These are phyloP conservation scores for Nidularia pulvinata DNA, from an alignment of 768 basidiomycete genomes.

Conservation along the genomic window DNA sequence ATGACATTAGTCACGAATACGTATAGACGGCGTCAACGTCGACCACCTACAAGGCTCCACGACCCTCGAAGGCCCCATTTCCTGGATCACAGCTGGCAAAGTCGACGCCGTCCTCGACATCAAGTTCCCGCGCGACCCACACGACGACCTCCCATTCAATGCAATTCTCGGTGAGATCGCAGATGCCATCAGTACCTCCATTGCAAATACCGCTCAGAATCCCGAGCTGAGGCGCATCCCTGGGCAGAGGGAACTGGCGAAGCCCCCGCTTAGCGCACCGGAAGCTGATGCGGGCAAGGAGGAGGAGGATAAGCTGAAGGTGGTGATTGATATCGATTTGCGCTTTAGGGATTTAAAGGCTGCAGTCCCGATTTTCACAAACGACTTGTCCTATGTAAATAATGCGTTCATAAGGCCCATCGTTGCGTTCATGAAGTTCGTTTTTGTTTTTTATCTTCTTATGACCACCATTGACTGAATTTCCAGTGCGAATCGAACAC, in stretches of 20 bases:
- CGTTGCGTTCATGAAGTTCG: conserved; percentile 96
- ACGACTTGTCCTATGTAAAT: conserved; percentile 88
- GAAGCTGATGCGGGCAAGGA: conserved; percentile 29
- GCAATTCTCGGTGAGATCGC: conserved; percentile 89
- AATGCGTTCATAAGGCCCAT: conserved; percentile 93
- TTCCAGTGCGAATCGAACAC: conserved; percentile 84
- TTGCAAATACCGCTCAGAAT: conserved; percentile 31
- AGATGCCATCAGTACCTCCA: conserved; percentile 77
- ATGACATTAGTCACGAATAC: conserved; percentile 75
- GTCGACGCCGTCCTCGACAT: conserved; percentile 97
- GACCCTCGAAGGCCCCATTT: conserved; percentile 85
- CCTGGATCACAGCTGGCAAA: conserved; percentile 98
- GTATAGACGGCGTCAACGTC: conserved; percentile 95
- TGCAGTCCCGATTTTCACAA: conserved; percentile 88
- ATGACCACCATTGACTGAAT: conserved; percentile 4
- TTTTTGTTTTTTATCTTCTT: conserved; percentile 1
- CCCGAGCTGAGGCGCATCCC: conserved; percentile 62
- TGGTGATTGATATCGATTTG: conserved; percentile 90
- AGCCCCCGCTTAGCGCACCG: conserved; percentile 83
- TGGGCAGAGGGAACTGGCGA: conserved; percentile 83
- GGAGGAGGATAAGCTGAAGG: conserved; percentile 36
- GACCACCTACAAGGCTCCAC: conserved; percentile 91
- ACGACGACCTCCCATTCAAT: conserved; percentile 70
- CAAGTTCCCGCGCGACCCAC: conserved; percentile 86
- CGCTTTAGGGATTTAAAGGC: conserved; percentile 96